A percentile compares a stretch with the other conserved stretches of the same genome.
phyloP scores from a whole-genome alignment of 1,284 basidiomycete species.

The Wallemia hederae region DNA sequence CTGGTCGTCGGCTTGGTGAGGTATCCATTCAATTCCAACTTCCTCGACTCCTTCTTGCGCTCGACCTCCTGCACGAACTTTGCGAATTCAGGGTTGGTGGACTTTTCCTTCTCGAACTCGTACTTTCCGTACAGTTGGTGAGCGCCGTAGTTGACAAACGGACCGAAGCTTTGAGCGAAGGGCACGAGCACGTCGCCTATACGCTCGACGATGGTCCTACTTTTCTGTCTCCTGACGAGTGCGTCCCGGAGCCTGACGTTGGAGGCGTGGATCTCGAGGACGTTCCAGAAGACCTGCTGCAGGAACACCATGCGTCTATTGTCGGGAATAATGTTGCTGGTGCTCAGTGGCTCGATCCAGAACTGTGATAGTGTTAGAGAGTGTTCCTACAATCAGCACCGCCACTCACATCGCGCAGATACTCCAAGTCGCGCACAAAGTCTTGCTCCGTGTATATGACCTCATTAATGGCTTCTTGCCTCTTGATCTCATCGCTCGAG shows the following conservation, averaged over 20 bases:
- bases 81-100: conserved; percentile 68
- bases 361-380: conserved; percentile 21
- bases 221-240: conserved; percentile 84
- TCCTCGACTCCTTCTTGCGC: conserved; percentile 73
- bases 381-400: conserved; percentile 3
- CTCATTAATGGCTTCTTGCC: conserved; percentile 97
- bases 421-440: conserved; percentile 93
- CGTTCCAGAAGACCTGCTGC: conserved; percentile 91
- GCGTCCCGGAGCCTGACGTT: conserved; percentile 69
- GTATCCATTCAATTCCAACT: conserved; percentile 92
- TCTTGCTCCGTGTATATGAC: conserved; percentile 95
- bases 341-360: conserved; percentile 64
- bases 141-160: conserved; percentile 82
- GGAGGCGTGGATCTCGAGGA: conserved; percentile 73
- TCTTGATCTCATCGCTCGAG: conserved; percentile 70
- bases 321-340: conserved; percentile 43
- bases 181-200: conserved; percentile 83
- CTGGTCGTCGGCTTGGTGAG: conserved; percentile 94
- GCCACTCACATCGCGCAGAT: conserved; percentile 56
- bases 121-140: conserved; percentile 96
- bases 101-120: conserved; percentile 97
- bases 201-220: conserved; percentile 64
- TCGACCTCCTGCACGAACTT: conserved; percentile 80
- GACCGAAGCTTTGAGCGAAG: conserved; percentile 56
- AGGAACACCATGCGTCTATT: conserved; percentile 59